Percentiles rank a stretch among this genome's conserved stretches.
phyloP scores from a whole-genome alignment of 2,329 filamentous ascomycete species.

The Claviceps maximensis region DNA sequence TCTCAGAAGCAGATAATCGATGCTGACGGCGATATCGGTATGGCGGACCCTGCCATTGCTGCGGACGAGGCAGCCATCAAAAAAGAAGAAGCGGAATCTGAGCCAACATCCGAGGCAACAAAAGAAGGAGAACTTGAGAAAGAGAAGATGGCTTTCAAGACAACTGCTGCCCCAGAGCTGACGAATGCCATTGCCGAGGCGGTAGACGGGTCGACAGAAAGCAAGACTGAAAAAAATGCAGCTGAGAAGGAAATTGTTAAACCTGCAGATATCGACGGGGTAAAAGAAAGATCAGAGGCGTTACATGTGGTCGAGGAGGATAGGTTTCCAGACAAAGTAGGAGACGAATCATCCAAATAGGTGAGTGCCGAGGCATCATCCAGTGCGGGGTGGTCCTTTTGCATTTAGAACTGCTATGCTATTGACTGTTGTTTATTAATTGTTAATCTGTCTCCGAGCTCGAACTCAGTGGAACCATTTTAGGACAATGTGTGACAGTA shows the following conservation, averaged over 20 bases:
- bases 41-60: constrained; percentile 26
- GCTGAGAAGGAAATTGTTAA: constrained; percentile 13
- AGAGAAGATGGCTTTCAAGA: constrained; percentile 16
- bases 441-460: not conserved
- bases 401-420: not conserved
- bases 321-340: constrained; percentile 15
- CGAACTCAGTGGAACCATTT: not conserved
- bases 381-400: not conserved
- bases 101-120: constrained; percentile 19
- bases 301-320: constrained; percentile 23
- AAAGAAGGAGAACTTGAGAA: constrained; percentile 11
- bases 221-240: constrained; percentile 9
- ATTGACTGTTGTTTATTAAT: not conserved
- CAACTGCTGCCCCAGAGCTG: constrained; percentile 9
- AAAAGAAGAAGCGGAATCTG: constrained; percentile 25
- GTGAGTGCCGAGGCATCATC: constrained; percentile 8
- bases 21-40: constrained; percentile 37
- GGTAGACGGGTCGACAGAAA: constrained; percentile 8
- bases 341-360: constrained; percentile 12
- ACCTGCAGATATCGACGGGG: constrained; percentile 9
- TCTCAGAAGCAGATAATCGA: constrained; percentile 24
- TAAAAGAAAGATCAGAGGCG: constrained; percentile 14
- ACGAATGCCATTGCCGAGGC: constrained; percentile 4
- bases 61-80: constrained; percentile 23
- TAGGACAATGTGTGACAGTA: constrained; percentile 1